Evolutionary conservation across 306 rosid genomes (phyloP), one percentile per base, ranked within the genome.

Genomic region (Cucumis sativus): DNA sequence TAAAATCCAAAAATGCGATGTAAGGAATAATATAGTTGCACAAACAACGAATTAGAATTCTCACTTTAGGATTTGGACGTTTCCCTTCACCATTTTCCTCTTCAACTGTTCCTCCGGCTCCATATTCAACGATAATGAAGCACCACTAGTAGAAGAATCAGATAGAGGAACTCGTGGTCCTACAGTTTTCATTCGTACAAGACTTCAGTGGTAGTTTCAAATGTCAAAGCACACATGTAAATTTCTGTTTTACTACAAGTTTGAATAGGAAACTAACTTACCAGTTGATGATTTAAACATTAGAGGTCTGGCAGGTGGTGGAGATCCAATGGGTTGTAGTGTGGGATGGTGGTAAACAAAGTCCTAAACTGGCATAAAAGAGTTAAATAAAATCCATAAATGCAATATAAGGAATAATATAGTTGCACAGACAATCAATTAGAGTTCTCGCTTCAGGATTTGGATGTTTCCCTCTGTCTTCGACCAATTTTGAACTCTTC

Each of bases 251-350:
- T 79, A 69, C 77, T 58, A 43, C 64, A 66, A 23, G 55, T 82
- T 70, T 28, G 68, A 75, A 76, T 37, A 58, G 62, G 63, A 82
- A 81, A 33, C 77, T 64, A 75, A 79, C 88, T 58, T 17, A 89
- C 99, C 99, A 74, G 92, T 88, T 25, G 98, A 88, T 16, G 99
- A 96, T 82, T 91, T 90, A 86, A 85, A 96, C 98, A 96, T 92
- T 49, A 97, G 99, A 72, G 99, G 97, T 86, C 92, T 96, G 80
- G 98, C 99, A 37, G 99, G 99, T 20, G 99, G 99, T 35, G 99
- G 99, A 80, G 99, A 98, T 39, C 99, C 99, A 17, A 97, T 92
- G 70, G 99, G 99, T 77, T 96, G 92, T 82, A 96, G 80, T 14
- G 93, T 88, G 71, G 99, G 97, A 79, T 96, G 98, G 63, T 78